These are phyloP conservation scores for Mycena metata DNA, from an alignment of 768 basidiomycete genomes.

Conservation along the genomic window DNA sequence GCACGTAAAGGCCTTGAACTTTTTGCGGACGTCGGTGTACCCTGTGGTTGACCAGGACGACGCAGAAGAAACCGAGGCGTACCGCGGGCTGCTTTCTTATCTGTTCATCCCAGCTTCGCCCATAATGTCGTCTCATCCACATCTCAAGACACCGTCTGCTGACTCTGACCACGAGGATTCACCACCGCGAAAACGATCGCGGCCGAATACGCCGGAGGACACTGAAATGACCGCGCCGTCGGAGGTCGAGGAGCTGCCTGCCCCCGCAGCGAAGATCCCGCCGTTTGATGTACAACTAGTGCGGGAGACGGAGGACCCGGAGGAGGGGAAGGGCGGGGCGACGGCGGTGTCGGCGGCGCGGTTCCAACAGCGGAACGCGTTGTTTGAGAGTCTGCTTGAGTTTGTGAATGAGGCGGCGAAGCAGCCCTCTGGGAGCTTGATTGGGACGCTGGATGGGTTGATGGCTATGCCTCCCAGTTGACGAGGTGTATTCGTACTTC, in stretches of 20 bases:
- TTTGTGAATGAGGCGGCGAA: conserved; percentile 75
- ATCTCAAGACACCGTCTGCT: conserved; percentile 35
- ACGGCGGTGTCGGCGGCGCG: conserved; percentile 57
- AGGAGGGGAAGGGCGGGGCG: conserved; percentile 34
- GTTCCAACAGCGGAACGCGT: conserved; percentile 75
- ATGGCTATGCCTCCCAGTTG: conserved; percentile 39
- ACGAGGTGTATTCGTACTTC: conserved; percentile 25
- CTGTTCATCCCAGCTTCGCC: conserved; percentile 61
- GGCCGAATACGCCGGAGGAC: conserved; percentile 56
- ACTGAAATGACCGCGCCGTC: conserved; percentile 51
- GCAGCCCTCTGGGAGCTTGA: conserved; percentile 73
- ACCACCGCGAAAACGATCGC: conserved; percentile 61
- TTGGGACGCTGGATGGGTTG: conserved; percentile 69
- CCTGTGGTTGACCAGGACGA: conserved; percentile 79
- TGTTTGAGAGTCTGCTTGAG: conserved; percentile 76
- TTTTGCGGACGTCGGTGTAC: conserved; percentile 78
- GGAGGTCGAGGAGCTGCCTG: conserved; percentile 28
- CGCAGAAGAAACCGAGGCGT: conserved; percentile 69
- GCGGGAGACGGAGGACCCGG: conserved; percentile 41
- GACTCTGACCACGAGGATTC: conserved; percentile 45
- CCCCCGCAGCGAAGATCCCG: conserved; percentile 43
- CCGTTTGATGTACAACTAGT: conserved; percentile 38
- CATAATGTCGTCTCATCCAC: conserved; percentile 37
- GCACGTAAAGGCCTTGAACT: conserved; percentile 75
- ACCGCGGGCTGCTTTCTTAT: conserved; percentile 76